Base-by-base conservation (phyloP, 139 green algal genomes). In the Chlamydomonas sp. region DNA sequence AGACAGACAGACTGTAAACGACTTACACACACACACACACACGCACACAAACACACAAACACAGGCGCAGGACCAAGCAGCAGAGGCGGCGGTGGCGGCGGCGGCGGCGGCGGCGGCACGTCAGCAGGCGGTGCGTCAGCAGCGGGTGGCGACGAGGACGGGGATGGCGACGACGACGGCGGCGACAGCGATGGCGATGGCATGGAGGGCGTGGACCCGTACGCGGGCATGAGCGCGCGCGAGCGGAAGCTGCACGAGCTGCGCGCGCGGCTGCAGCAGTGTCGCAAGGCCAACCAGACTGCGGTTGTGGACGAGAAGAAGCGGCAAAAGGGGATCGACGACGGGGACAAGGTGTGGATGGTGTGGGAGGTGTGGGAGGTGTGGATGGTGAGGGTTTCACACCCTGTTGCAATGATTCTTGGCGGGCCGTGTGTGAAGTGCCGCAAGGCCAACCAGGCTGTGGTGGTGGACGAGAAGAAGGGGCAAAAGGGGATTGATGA, bases 271-370 rank as follows among this genome's bases (percentile, higher is more conserved):
- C 85, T 97, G 82, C 83, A 87, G 58, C 67, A 87, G 58, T 87
- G 79, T 30, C 83, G 94, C 10, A 96, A 95, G 67, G 84, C 87
- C 10, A 98, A 98, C 76, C 85, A 96, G 71, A 74, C 79, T 5
- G 93, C 93, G 0, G 91, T 95, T 10, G 74, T 98, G 3, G 79
- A 78, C 26, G 93, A 98, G 77, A 90, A 88, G 69, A 89, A 91
- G 37, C 75, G 82, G 35, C 28, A 83, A 37, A 73, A 83, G 79
- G 81, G 39, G 60, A 43, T 67, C 39, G 60, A 8, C 30, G 29
- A 49, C 6, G 43, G 10, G 43, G 43, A 54, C 43, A n/a, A n/a
- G n/a, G n/a, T n/a, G n/a, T n/a, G n/a, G n/a, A n/a, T n/a, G n/a
- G n/a, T n/a, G n/a, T n/a, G n/a, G n/a, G n/a, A n/a, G n/a, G n/a